Base-by-base conservation (phyloP, 2,329 filamentous ascomycete genomes). In the Xylariaceae sp. region DNA sequence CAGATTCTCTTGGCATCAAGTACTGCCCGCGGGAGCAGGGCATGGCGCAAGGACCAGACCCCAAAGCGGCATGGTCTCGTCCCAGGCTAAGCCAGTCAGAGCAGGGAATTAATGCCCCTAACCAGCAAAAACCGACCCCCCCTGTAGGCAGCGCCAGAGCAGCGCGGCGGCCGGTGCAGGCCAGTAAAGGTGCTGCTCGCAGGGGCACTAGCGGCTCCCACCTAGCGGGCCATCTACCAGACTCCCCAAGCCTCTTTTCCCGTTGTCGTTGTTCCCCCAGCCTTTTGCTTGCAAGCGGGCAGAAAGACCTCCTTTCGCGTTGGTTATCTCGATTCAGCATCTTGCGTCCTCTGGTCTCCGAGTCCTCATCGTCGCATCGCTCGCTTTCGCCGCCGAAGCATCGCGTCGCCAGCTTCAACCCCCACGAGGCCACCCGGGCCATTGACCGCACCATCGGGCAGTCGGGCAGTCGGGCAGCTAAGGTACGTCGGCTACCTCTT, bases 231-330 rank as follows among this genome's bases (percentile, higher is more conserved):
- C 48, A 38, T 53, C 56, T 59, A 54, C 54, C 52, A 52, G 52
- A 52, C 55, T 57, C 44, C 54, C 57, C 56, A 54, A 59, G 56
- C 56, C 56, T 59, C 54, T 45, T 57, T 57, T 52, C 54, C 51
- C 54, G 51, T 56, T 51, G 48, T 48, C 22, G 22, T 28, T 28
- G 22, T 42, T 52, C 55, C 54, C n/a, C 54, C 54, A 51, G 47
- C 51, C 52, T 52, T 59, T 57, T 53, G 51, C 56, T 52, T 48
- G 28, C 17, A 28, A 5, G 17, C 53, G 51, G 56, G 51, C 50
- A 57, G 14, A 12, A 42, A 54, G 51, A 56, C 56, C 56, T 59
- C 51, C 56, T 57, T 57, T 59, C 56, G 54, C 56, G 56, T 55
- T 28, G 22, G 7, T 48, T 48, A 41, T 42, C 18, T 54, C 44